Evolutionary conservation across 345 rosid species (phyloP), one percentile per base, ranked within the genome.

Genomic region (Durio zibethinus): DNA sequence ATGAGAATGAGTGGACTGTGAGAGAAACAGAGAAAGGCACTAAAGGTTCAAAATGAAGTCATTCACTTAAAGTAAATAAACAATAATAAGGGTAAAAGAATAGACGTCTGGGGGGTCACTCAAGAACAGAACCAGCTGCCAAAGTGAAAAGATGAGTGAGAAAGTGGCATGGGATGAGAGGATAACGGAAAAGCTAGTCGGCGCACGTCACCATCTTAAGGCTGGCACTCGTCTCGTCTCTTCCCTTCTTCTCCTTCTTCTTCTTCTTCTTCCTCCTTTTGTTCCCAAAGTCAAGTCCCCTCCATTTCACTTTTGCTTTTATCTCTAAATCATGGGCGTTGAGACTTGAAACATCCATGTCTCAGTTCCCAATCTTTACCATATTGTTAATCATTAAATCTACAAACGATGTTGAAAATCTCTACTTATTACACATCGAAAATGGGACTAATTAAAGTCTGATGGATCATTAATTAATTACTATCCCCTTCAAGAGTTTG

Each of bases 1-100:
- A 29, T 73, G 63, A n/a, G 52, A 18, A n/a, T 25, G 36, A 48
- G 65, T 9, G 48, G 76, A 53, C 61, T 50, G 47, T 73, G 76
- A 35, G 61, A n/a, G n/a, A 38, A 38, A 65, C 70, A 65, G 48
- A 40, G 27, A 57, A 73, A 38, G 48, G 53, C 48, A 42, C 0
- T 20, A 29, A 23, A 47, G 63, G 45, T 18, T 53, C 45, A 21
- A 56, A 38, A 73, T 73, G 52, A 21, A 42, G 36, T 38, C 36
- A 36, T 53, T 36, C n/a, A 59, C 48, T 33, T 54, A 38, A 36
- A 20, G 11, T 35, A 25, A 33, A 73, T 6, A 18, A 33, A 54
- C 7, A 65, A 65, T 5, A n/a, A 38, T 12, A 36, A 73, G 66
- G 66, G 63, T 56, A 54, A 73, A 73, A 23, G 66, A 73, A 73